Conservation (phyloP, 2,329 filamentous ascomycete species). For the Pestalotiopsis sp. region DNA sequence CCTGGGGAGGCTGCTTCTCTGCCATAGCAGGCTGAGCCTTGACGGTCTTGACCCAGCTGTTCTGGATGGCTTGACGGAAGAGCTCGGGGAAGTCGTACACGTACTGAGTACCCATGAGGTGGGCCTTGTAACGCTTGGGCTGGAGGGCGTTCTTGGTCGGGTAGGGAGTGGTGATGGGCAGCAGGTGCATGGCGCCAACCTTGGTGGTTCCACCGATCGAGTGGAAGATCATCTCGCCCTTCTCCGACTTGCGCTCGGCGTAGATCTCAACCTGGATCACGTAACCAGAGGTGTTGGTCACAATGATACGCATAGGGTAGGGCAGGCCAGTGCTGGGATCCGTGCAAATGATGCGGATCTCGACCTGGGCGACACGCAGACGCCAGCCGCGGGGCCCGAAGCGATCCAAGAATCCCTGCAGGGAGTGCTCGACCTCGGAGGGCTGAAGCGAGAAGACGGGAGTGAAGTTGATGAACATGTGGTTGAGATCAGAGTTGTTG, state of each 20-base stretch:
- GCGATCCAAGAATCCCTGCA: conserved; percentile 93
- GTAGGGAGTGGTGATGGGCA: conserved; percentile 89
- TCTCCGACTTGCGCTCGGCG: conserved; percentile 96
- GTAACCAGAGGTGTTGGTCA: conserved; percentile 97
- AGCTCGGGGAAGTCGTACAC: conserved; percentile 99
- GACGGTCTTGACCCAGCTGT: conserved; percentile 81
- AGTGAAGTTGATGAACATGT: conserved; percentile 99
- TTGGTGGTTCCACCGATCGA: conserved; percentile 94
- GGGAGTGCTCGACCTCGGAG: conserved; percentile 85
- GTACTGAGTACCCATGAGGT: conserved; percentile 98
- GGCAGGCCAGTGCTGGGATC: conserved; percentile 82
- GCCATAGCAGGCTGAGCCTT: conserved; percentile 74
- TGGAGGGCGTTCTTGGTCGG: conserved; percentile 98
- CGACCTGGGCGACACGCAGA: conserved; percentile 92
- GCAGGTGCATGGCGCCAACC: conserved; percentile 92
- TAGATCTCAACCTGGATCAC: conserved; percentile 98
- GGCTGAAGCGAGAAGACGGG: conserved; percentile 93
- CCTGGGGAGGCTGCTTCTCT: conserved; percentile 79
- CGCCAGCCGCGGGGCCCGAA: conserved; percentile 96
- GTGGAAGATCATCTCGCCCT: conserved; percentile 98
- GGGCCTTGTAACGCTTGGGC: conserved; percentile 98
- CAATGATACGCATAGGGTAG: conserved; percentile 91
- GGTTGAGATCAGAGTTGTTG: conserved; percentile 98
- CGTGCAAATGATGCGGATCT: conserved; percentile 98
- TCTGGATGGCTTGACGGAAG: conserved; percentile 97